Evolutionary conservation across 352 stramenopile genomes (phyloP), one percentile per base, ranked within the genome.

Genomic region (Thalassiosira hispida): DNA sequence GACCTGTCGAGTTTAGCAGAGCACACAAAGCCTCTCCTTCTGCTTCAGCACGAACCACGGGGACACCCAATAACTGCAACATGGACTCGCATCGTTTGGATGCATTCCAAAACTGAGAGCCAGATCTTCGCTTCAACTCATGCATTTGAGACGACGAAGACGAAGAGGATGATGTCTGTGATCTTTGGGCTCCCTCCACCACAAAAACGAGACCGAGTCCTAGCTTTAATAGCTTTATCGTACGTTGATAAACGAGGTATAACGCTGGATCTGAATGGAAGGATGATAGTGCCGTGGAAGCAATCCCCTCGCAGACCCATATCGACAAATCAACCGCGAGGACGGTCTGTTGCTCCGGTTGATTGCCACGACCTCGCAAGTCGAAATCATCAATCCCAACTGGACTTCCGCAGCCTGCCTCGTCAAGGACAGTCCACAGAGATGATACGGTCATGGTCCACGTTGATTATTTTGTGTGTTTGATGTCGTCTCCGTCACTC

Each of bases 11-110:
- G 68, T 90, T 90, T 2, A 94, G 57, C 12, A 91, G 46, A 53
- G 87, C 86, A 79, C 87, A 93, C 11, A 91, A 63, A 7, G 90
- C 87, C 61, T 94, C 90, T 27, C 83, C 90, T 77, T 93, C 87
- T 1, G 82, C 81, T 51, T 84, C 78, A 7, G 90, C 90, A 23
- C 73, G 55, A 51, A 93, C 64, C 0, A 92, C 82, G 7, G 79
- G 66, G 35, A 93, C 80, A 29, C 86, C 86, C 11, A 94, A 49
- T 9, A 84, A 38, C 23, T 60, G 51, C 1, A 94, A 62, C 59
- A 94, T 63, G 14, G 53, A 12, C 46, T 90, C 77, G 44, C 86
- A 91, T 27, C 74, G 52, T 44, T 85, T 44, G n/a, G 82, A 90
- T 27, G 86, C 82, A 46, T 53, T 84, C 82, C 82, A 89, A 63